Conservation (phyloP, 495 filamentous ascomycete genomes). For the Tetracladium marchalianum region DNA sequence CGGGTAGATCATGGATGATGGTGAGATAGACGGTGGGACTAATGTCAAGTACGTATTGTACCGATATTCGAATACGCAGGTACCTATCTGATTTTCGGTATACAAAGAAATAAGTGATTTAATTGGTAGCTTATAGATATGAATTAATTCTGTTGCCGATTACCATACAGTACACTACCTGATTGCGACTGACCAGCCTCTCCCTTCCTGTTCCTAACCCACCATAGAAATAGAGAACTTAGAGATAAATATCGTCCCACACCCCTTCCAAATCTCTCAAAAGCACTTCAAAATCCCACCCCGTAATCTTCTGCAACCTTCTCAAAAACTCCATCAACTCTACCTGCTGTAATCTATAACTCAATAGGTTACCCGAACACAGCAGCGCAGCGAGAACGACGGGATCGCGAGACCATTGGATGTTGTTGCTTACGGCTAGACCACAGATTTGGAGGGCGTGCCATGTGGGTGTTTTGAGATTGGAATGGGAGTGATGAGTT, state of each 20-base stretch:
- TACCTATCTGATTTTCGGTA: too few species aligned
- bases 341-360: neutral
- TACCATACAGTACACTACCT: too few species aligned
- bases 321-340: neutral
- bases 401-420: constrained; percentile 2
- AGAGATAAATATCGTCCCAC: neutral
- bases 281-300: constrained; percentile 1
- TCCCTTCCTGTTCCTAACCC: too few species aligned
- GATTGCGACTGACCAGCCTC: too few species aligned
- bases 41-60: too few species aligned
- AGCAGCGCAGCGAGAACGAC: neutral
- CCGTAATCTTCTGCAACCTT: neutral
- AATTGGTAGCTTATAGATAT: too few species aligned
- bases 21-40: too few species aligned
- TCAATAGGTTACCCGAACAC: neutral
- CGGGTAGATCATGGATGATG: too few species aligned
- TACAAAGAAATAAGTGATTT: too few species aligned
- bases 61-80: too few species aligned
- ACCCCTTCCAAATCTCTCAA: neutral
- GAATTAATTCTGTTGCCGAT: too few species aligned
- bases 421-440: neutral
- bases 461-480: constrained; percentile 1
- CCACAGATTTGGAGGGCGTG: constrained; percentile 3
- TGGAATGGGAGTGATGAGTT: neutral
- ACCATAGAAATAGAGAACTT: too few species aligned